These are phyloP conservation scores for Aphanomyces stellatus DNA, from an alignment of 352 stramenopile species.

Conservation along the genomic window DNA sequence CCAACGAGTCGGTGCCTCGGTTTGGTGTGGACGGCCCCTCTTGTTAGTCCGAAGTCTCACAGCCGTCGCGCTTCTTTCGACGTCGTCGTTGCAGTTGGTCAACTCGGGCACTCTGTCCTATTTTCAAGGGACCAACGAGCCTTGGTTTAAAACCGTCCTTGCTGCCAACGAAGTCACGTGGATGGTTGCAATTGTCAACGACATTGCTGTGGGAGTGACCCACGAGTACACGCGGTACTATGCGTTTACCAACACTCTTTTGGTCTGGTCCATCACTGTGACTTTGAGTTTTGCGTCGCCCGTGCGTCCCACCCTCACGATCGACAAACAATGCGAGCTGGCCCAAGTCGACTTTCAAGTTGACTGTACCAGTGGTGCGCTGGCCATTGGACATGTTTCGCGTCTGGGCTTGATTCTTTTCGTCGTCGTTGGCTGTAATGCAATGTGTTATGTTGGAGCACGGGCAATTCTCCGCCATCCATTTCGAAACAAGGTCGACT, in stretches of 20 bases:
- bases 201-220: not conserved
- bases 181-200: not conserved
- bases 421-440: not conserved
- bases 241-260: not conserved
- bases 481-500: not conserved
- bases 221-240: constrained; percentile 13
- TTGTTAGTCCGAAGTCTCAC: constrained; percentile 3
- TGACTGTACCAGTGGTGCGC: not conserved
- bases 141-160: constrained; percentile 1
- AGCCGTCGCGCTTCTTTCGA: not conserved
- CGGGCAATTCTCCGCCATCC: not conserved
- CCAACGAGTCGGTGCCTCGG: not conserved
- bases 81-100: not conserved
- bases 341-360: not conserved
- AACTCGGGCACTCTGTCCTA: not conserved
- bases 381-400: not conserved
- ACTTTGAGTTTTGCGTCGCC: not conserved
- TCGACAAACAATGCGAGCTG: not conserved
- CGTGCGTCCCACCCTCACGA: not conserved
- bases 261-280: not conserved
- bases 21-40: constrained; percentile 4
- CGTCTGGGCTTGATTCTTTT: not conserved
- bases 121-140: not conserved
- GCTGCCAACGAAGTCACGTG: constrained; percentile 5
- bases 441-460: not conserved